phyloP scores from a whole-genome alignment of 495 filamentous ascomycete genomes.

The Talaromyces borbonicus region DNA sequence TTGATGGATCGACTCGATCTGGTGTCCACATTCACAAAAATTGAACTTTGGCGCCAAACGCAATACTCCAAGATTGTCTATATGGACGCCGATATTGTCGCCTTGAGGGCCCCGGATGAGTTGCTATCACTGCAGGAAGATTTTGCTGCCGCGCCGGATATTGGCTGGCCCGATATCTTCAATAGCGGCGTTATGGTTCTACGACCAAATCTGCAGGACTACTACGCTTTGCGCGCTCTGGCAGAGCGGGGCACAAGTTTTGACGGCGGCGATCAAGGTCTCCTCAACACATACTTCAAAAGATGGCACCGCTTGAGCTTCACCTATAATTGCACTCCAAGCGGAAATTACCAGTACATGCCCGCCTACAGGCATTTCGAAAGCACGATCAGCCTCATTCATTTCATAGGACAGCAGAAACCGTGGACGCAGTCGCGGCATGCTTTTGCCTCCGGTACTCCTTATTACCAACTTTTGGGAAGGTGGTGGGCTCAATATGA shows the following conservation, averaged over 20 bases:
- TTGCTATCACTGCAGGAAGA: constrained; percentile 65
- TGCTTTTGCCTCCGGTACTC: constrained; percentile 43
- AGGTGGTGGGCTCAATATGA: constrained; percentile 93
- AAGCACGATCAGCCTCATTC: constrained; percentile 73
- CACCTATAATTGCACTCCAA: constrained; percentile 92
- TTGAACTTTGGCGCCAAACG: constrained; percentile 83
- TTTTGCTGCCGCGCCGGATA: constrained; percentile 88
- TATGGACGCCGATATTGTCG: constrained; percentile 83
- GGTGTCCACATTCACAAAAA: constrained; percentile 88
- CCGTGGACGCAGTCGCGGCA: constrained; percentile 72
- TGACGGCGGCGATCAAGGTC: constrained; percentile 92
- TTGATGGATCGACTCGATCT: constrained; percentile 89
- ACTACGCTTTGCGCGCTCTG: constrained; percentile 71
- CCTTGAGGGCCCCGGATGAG: constrained; percentile 82
- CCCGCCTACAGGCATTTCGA: constrained; percentile 92
- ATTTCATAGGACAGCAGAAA: constrained; percentile 88
- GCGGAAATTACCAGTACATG: constrained; percentile 87
- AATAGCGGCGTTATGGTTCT: constrained; percentile 94
- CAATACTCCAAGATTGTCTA: constrained; percentile 90
- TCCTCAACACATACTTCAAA: constrained; percentile 89
- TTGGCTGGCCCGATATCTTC: constrained; percentile 98
- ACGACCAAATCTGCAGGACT: constrained; percentile 77
- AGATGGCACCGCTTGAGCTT: constrained; percentile 87
- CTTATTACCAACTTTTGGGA: constrained; percentile 69
- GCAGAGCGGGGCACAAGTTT: constrained; percentile 85